Evolutionary conservation across 2,329 filamentous ascomycete species (phyloP).

Genomic region (Diaporthe citriasiana): DNA sequence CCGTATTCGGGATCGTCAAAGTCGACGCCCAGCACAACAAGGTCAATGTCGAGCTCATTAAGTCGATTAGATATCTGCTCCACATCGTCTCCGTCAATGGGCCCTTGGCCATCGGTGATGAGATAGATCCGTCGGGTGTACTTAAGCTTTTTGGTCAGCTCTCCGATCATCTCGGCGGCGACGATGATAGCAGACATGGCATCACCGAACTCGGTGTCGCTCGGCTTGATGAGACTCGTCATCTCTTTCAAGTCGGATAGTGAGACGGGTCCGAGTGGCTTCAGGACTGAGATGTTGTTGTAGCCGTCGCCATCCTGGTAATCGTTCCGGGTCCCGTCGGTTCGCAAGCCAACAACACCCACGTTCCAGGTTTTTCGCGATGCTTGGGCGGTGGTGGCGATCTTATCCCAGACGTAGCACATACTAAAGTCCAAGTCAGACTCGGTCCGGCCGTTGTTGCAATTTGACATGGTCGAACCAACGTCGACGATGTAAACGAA

Average conservation of each 20-base stretch:
- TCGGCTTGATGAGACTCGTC: slow-evolving; percentile 75
- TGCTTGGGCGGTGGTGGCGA: slow-evolving; percentile 77
- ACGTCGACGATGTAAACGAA: slow-evolving; percentile 94
- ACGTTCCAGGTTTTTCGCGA: slow-evolving; percentile 81
- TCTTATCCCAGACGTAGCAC: slow-evolving; percentile 95
- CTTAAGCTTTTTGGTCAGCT: slow-evolving; percentile 85
- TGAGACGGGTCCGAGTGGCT: slow-evolving; percentile 71
- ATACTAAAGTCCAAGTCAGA: slow-evolving; percentile 91
- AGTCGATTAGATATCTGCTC: slow-evolving; percentile 80
- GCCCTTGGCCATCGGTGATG: slow-evolving; percentile 83
- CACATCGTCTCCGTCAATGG: slow-evolving; percentile 80
- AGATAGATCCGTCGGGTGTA: slow-evolving; percentile 85
- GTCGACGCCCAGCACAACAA: slow-evolving; percentile 88
- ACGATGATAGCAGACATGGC: slow-evolving; percentile 89
- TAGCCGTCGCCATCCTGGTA: slow-evolving; percentile 78
- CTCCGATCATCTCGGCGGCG: slow-evolving; percentile 87
- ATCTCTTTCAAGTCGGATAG: slow-evolving; percentile 80
- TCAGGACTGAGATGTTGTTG: slow-evolving; percentile 84
- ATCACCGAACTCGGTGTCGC: slow-evolving; percentile 79
- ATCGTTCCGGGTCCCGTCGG: slow-evolving; percentile 80
- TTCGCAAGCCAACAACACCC: slow-evolving; percentile 87
- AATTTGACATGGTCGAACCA: slow-evolving; percentile 84
- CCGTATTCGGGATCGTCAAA: slow-evolving; percentile 94
- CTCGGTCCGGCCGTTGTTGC: slow-evolving; percentile 77
- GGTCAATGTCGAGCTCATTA: slow-evolving; percentile 80